phyloP scores from a whole-genome alignment of 2,329 filamentous ascomycete species.

The Penicillium sp. region DNA sequence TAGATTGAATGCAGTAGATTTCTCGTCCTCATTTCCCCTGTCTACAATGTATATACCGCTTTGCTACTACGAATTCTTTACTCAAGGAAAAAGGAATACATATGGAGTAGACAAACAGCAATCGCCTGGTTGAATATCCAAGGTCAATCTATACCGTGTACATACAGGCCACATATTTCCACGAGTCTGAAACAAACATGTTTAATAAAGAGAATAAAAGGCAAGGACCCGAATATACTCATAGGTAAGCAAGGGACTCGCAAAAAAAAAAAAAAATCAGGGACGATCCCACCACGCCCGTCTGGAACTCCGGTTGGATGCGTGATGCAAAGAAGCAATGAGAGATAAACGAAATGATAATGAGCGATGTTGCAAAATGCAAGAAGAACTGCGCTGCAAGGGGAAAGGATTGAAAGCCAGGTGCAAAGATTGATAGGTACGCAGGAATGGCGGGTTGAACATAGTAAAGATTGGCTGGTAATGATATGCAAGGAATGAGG shows the following conservation, averaged over 20 bases:
- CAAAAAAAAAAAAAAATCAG: not conserved
- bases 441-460: conserved; percentile 2
- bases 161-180: conserved; percentile 1
- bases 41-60: not conserved
- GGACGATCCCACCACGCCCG: conserved; percentile 19
- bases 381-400: conserved; percentile 3
- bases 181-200: not conserved
- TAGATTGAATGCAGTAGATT: no score
- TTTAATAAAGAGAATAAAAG: not conserved
- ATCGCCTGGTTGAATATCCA: not conserved
- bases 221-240: conserved; percentile 7
- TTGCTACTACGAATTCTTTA: not conserved
- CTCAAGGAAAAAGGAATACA: not conserved
- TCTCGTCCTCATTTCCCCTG: no score
- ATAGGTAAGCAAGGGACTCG: conserved; percentile 3
- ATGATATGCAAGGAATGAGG: conserved; percentile 3
- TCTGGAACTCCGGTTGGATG: conserved; percentile 28
- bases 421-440: not conserved
- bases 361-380: not conserved
- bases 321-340: conserved; percentile 18
- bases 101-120: not conserved
- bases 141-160: conserved; percentile 3
- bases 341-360: not conserved
- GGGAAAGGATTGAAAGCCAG: conserved; percentile 2
- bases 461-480: conserved; percentile 3